Base-by-base conservation (phyloP, 495 filamentous ascomycete species). In the Penicillium herquei region DNA sequence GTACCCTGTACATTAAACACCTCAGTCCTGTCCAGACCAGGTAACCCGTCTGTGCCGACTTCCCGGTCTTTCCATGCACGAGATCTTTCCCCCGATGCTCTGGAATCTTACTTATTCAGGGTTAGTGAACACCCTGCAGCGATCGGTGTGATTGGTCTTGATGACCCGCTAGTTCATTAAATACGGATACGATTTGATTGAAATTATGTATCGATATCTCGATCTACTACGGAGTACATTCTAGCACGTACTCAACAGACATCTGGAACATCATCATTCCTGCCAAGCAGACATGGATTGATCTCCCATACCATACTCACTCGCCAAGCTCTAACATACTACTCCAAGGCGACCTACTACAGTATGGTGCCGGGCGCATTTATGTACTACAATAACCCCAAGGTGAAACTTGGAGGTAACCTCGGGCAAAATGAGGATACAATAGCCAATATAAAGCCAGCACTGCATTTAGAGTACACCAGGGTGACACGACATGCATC, bases 41-140 rank as follows among this genome's bases (percentile, higher is more conserved):
- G 47, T 13, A 41, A 42, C 51, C 51, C 39, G 21, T 45, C 37
- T 57, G 64, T 67, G 64, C 65, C 65, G 65, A 56, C 51, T 65
- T 63, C 51, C 64, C 60, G 61, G 51, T 18, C 44, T 40, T 46
- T 47, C 44, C 16, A 33, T 46, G 43, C 43, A 46, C 43, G 43
- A 46, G 43, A 46, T 46, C 47, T 46, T 57, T 35, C 39, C 46
- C 50, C 47, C 52, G 57, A 52, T 13, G 33, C 31, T 68, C 65
- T 68, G 55, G 65, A 68, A 68, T 39, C 34, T 59, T 68, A 26
- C 65, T 59, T 44, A 31, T 53, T 54, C 18, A 8, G 59, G 58
- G 13, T 32, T 67, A 62, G 58, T 55, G 8, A 1, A 39, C 51
- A 40, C 51, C 51, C 41, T 54, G 51, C 51, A 54, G 7, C 1